Conservation (phyloP, 345 rosid species). For the Eucalyptus marginata region DNA sequence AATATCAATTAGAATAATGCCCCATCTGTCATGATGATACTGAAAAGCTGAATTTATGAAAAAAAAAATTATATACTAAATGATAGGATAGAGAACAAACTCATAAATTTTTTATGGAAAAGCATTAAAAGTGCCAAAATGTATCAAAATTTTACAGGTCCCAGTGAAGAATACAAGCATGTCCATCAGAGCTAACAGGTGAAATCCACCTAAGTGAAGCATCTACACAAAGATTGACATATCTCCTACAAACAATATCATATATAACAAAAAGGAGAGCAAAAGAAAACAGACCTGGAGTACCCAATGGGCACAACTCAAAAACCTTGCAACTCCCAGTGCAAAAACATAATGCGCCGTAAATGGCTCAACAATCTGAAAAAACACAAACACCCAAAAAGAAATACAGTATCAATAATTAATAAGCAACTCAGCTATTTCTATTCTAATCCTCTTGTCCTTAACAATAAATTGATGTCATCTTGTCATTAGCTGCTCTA, state of each 20-base stretch:
- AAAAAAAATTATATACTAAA: background rate
- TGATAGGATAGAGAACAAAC: background rate
- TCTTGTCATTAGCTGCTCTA: background rate
- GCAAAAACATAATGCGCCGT: slow-evolving; percentile 99
- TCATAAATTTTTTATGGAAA: background rate
- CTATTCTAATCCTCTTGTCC: background rate
- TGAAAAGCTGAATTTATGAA: background rate
- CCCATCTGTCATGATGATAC: background rate
- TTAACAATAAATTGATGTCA: background rate
- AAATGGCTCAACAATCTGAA: slow-evolving; percentile 96
- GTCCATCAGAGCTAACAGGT: background rate
- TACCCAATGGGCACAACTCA: slow-evolving; percentile 99
- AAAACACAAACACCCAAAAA: background rate
- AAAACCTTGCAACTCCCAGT: slow-evolving; percentile 92
- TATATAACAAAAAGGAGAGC: background rate
- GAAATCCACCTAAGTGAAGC: background rate
- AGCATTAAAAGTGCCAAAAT: background rate
- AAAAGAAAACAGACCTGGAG: slow-evolving; percentile 50
- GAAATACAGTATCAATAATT: background rate
- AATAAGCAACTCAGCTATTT: background rate
- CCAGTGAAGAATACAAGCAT: background rate
- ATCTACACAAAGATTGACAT: background rate
- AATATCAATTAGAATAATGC: background rate
- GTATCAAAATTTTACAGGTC: background rate
- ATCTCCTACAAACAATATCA: background rate